Conservation (phyloP, 805 yeast genomes). For the Saccharomyces mikatae region DNA sequence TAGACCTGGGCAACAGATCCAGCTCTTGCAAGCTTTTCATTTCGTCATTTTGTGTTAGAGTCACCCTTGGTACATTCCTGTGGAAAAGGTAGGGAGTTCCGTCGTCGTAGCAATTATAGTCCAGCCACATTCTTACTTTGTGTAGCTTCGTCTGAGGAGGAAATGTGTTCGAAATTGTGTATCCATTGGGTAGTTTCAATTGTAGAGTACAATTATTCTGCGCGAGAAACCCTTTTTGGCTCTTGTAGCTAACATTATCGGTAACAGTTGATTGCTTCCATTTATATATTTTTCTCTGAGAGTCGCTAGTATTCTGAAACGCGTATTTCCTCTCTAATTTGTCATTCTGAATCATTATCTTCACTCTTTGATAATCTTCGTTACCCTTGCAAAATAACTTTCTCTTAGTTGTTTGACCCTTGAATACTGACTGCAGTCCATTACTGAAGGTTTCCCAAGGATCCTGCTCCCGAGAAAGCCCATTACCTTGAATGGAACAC, state of each 20-base stretch:
- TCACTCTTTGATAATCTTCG: constrained; percentile 15
- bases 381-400: constrained; percentile 2
- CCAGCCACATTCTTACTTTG: constrained; percentile 54
- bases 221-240: constrained; percentile 4
- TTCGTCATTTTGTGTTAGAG: constrained; percentile 59
- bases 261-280: background rate
- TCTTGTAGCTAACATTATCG: constrained; percentile 4
- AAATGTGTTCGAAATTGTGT: constrained; percentile 43
- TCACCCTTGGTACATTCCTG: constrained; percentile 50
- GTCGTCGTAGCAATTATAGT: constrained; percentile 41
- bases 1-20: constrained; percentile 66
- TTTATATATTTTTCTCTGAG: background rate
- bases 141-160: constrained; percentile 35
- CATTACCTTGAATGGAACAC: background rate
- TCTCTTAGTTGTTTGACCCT: background rate
- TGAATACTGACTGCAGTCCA: background rate
- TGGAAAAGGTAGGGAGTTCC: constrained; percentile 40
- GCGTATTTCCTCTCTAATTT: constrained; percentile 2
- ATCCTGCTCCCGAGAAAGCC: background rate
- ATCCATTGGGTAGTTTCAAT: constrained; percentile 57
- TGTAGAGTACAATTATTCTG: constrained; percentile 34
- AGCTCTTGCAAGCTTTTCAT: constrained; percentile 43
- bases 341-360: constrained; percentile 2
- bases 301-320: background rate
- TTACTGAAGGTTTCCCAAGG: background rate